phyloP scores from a whole-genome alignment of 2,329 filamentous ascomycete species.

The Albophoma yamanashiensis region DNA sequence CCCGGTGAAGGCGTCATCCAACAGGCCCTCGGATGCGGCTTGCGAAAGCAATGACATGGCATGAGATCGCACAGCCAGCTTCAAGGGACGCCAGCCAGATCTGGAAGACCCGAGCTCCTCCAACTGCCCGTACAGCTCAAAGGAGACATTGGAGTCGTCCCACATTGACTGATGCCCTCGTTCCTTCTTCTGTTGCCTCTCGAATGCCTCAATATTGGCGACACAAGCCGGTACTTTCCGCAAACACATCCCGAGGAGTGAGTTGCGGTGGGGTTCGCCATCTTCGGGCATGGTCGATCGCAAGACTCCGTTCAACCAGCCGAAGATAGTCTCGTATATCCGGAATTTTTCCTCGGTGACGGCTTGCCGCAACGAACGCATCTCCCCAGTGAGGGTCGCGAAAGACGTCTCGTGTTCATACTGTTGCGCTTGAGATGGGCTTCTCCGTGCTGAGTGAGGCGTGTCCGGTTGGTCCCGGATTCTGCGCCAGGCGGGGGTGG shows the following conservation, averaged over 20 bases:
- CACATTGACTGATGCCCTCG: constrained; percentile 13
- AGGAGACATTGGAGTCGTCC: constrained; percentile 14
- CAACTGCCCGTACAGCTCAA: constrained; percentile 23
- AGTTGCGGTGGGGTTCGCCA: constrained; percentile 15
- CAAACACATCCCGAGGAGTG: constrained; percentile 25
- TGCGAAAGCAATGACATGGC: constrained; percentile 15
- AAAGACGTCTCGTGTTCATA: not conserved
- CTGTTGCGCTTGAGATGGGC: not conserved
- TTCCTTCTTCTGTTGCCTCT: constrained; percentile 12
- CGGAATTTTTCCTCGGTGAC: constrained; percentile 14
- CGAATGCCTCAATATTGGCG: constrained; percentile 21
- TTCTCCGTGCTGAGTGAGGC: not conserved
- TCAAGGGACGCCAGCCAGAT: constrained; percentile 22
- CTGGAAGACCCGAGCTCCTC: constrained; percentile 17
- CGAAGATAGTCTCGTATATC: constrained; percentile 21
- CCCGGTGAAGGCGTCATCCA: constrained; percentile 15
- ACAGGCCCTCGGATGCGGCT: constrained; percentile 18
- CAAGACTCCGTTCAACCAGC: constrained; percentile 18
- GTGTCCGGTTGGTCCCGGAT: constrained; percentile 12
- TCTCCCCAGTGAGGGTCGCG: constrained; percentile 8
- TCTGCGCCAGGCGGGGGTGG: constrained; percentile 17
- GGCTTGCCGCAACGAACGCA: constrained; percentile 13
- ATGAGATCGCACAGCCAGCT: constrained; percentile 21
- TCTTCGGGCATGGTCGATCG: constrained; percentile 12
- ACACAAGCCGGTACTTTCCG: constrained; percentile 18